Evolutionary conservation across 331 rosid genomes (phyloP).

Genomic region (Cydonia oblonga): DNA sequence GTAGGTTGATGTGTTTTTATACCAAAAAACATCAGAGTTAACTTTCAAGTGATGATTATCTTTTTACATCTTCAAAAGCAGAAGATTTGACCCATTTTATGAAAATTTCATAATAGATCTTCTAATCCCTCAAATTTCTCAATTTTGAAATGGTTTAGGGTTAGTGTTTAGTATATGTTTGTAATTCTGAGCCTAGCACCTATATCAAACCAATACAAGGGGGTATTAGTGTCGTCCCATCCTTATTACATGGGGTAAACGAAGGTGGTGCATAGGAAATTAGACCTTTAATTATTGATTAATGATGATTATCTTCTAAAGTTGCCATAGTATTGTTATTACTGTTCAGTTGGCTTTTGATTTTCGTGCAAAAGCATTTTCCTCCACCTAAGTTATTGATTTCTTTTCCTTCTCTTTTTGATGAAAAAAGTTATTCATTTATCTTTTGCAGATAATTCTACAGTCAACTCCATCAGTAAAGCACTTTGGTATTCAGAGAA

Average conservation of each 20-base stretch:
- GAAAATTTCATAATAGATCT: not conserved
- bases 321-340: not conserved
- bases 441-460: constrained; percentile 57
- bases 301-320: not conserved
- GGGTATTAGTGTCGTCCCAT: not conserved
- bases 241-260: not conserved
- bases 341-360: not conserved
- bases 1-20: not conserved
- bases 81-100: not conserved
- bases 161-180: too few species aligned
- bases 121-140: too few species aligned
- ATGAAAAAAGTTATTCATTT: not conserved
- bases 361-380: not conserved
- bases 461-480: constrained; percentile 52
- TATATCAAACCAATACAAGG: too few species aligned
- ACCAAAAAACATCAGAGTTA: not conserved
- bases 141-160: too few species aligned
- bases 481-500: constrained; percentile 81
- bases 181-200: too few species aligned
- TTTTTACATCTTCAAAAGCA: too few species aligned
- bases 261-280: not conserved
- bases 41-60: not conserved
- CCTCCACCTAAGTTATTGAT: not conserved
- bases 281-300: not conserved
- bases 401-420: not conserved